Percentiles rank a stretch among this genome's conserved stretches.
Evolutionary conservation across 1,284 basidiomycete species (phyloP).

Genomic region (Leccinum insolens): DNA sequence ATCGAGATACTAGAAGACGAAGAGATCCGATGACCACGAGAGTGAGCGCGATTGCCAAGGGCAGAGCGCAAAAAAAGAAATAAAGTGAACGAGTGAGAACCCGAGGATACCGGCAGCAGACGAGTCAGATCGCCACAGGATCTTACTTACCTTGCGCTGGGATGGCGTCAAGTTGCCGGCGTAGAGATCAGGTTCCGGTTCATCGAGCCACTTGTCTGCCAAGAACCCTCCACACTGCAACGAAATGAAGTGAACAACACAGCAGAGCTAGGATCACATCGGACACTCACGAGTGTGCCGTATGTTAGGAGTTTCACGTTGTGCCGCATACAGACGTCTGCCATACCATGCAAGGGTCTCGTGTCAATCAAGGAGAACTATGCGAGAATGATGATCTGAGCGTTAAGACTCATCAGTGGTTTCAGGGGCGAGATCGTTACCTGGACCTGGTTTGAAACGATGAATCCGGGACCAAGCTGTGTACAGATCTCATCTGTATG

Average conservation of each 20-base stretch:
- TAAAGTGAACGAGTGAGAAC: neutral
- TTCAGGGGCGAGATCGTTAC: constrained; percentile 39
- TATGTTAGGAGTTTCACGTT: constrained; percentile 78
- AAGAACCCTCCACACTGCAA: constrained; percentile 80
- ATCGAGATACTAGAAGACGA: constrained; percentile 67
- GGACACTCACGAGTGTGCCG: constrained; percentile 65
- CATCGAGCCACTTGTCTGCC: constrained; percentile 71
- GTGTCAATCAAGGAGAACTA: constrained; percentile 83
- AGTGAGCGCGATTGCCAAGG: neutral
- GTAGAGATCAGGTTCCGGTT: constrained; percentile 73
- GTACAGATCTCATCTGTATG: constrained; percentile 80
- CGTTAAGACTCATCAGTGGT: neutral
- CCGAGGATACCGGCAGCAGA: neutral
- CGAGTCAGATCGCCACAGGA: neutral
- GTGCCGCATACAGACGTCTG: constrained; percentile 73
- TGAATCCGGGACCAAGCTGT: constrained; percentile 62
- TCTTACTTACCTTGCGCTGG: constrained; percentile 67
- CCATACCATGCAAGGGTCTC: constrained; percentile 75
- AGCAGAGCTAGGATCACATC: constrained; percentile 4
- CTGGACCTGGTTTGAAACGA: constrained; percentile 84
- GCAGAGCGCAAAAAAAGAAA: neutral
- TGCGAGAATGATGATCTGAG: constrained; percentile 10
- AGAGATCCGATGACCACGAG: neutral
- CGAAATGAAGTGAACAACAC: constrained; percentile 2
- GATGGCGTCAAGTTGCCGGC: constrained; percentile 67